Percentiles rank a stretch among this genome's conserved stretches.
Conservation (phyloP, 805 yeast genomes). For the Yamadazyma akitaensis region DNA sequence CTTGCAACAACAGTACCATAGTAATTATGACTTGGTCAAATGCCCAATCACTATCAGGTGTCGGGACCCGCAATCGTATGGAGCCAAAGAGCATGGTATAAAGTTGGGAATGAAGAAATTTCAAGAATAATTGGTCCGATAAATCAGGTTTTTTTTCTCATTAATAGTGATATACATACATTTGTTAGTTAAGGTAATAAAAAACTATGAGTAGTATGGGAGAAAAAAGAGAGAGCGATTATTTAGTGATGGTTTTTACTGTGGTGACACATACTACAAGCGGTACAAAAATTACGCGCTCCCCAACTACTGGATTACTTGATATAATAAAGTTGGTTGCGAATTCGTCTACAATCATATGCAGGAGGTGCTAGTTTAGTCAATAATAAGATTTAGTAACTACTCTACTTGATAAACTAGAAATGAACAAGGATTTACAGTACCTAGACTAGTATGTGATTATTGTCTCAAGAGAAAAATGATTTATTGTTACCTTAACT, state of each 20-base stretch:
- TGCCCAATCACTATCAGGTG: background rate
- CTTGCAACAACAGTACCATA: slow-evolving; percentile 2
- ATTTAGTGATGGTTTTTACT: slow-evolving; percentile 12
- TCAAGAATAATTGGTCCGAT: background rate
- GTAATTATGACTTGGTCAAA: background rate
- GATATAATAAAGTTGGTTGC: background rate
- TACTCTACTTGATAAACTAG: too few relatives aligned
- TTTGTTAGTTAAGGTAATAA: slow-evolving; percentile 1
- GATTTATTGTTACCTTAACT: too few relatives aligned
- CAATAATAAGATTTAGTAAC: too few relatives aligned
- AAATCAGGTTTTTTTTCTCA: background rate
- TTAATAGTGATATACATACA: slow-evolving; percentile 3
- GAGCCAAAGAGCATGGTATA: background rate
- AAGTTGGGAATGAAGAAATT: background rate
- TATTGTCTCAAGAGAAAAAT: too few relatives aligned
- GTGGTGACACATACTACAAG: slow-evolving; percentile 10
- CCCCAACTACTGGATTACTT: background rate
- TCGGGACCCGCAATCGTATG: background rate
- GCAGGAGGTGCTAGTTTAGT: too few relatives aligned
- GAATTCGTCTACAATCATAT: background rate
- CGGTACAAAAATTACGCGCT: slow-evolving; percentile 14
- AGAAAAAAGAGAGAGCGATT: slow-evolving; percentile 3
- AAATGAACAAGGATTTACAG: too few relatives aligned
- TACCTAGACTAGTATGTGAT: too few relatives aligned
- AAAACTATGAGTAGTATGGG: slow-evolving; percentile 4